Conservation (phyloP, 331 rosid genomes). For the Rosa hybrid region DNA sequence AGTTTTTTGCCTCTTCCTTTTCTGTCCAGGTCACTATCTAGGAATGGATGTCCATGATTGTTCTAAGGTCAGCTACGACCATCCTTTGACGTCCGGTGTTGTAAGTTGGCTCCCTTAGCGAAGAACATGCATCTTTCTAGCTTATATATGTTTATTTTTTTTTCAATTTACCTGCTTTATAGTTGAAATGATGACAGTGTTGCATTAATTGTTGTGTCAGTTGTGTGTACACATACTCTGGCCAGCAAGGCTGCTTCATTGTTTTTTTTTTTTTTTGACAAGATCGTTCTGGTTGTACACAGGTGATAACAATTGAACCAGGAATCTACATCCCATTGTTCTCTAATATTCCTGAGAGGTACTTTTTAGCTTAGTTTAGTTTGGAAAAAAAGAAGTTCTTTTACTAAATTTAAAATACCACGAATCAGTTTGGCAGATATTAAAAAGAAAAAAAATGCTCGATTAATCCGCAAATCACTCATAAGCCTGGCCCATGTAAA, state of each 20-base stretch:
- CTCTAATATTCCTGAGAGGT: conserved; percentile 70
- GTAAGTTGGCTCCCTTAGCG: conserved; percentile 63
- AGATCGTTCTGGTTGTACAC: conserved; percentile 28
- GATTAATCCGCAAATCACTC: background rate
- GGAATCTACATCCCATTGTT: conserved; percentile 80
- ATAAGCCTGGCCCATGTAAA: background rate
- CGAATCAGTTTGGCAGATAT: background rate
- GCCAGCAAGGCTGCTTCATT: background rate
- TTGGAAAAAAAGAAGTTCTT: background rate
- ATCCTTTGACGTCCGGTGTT: conserved; percentile 83
- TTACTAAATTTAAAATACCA: conserved; percentile 16
- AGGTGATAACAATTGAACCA: conserved; percentile 95
- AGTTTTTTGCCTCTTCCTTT: background rate
- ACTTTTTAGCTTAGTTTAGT: conserved; percentile 17
- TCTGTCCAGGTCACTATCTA: conserved; percentile 77
- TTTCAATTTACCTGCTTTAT: background rate
- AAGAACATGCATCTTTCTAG: conserved; percentile 13
- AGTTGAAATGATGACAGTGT: background rate
- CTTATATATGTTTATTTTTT: background rate
- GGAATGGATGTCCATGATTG: conserved; percentile 97
- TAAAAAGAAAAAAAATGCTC: too few relatives aligned
- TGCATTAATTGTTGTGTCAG: background rate
- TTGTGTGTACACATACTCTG: background rate
- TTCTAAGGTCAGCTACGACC: conserved; percentile 57
- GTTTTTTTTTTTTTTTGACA: conserved; percentile 8